Base-by-base conservation (phyloP, 371 early-diverging fungal genomes). In the Chytridium lagenaria region DNA sequence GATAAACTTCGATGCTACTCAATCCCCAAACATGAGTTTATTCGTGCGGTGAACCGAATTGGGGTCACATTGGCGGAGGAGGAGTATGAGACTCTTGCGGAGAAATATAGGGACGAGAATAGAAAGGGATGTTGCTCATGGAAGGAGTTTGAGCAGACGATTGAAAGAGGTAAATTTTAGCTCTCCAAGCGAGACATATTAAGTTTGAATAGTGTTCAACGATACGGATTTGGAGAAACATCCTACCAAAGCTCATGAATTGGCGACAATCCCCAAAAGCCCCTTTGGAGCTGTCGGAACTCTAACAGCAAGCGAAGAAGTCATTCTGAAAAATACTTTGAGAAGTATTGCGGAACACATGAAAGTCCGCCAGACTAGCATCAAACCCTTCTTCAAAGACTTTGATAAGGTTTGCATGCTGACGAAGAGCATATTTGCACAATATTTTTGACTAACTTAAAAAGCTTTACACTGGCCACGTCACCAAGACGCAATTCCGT, bases 311-410 rank as follows among this genome's bases (percentile, higher is more conserved):
- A n/a, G 38, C 64, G 85, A 85, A 50, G 65, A 52, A 30, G 36
- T 40, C 0, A 61, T 77, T 19, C 67, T 81, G 2, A 26, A 59
- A n/a, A 73, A 52, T 2, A 74, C 75, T 5, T 30, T 84, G 50
- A 71, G 73, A 23, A 69, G 74, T 30, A 74, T 87, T n/a, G 37
- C 77, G 0, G 69, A 77, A 28, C 83, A 82, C 55, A 50, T 84
- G 75, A 71, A 57, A 49, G 40, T 82, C 12, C 71, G 86, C 2
- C 79, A 83, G 34, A 76, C 74, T 15, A 75, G 77, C 73, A 66
- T 84, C 63, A 81, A 82, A 57, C 82, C 81, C 12, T 85, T 85
- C 73, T 85, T 87, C 73, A 78, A 76, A 39, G 87, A 87, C 59
- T 83, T 84, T 65, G 87, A 87, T 74, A 82, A 81, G 76, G 81